phyloP scores from a whole-genome alignment of 2,329 filamentous ascomycete species.

The Fusarium brachygibbosum region DNA sequence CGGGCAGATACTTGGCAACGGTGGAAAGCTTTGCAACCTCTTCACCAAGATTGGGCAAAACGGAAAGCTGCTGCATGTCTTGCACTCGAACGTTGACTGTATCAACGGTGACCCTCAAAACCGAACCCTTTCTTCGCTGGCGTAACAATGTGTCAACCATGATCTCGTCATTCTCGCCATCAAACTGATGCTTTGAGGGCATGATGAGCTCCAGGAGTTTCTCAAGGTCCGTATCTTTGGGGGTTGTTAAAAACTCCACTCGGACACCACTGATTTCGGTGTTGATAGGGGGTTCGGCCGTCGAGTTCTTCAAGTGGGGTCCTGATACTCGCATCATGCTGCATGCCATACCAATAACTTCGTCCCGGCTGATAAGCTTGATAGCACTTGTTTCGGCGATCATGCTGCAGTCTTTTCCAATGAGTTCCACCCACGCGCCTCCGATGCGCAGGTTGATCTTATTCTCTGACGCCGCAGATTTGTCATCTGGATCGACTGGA shows the following conservation, averaged over 20 bases:
- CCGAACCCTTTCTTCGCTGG: conserved; percentile 87
- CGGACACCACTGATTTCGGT: conserved; percentile 75
- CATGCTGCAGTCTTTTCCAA: conserved; percentile 82
- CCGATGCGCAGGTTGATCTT: conserved; percentile 85
- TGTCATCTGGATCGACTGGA: conserved; percentile 63
- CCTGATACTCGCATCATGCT: conserved; percentile 81
- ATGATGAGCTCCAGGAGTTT: conserved; percentile 87
- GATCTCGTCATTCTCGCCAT: conserved; percentile 89
- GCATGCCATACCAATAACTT: conserved; percentile 79
- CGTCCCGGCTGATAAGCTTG: conserved; percentile 81
- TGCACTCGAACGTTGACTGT: conserved; percentile 73
- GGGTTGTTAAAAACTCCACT: conserved; percentile 78
- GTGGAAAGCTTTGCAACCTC: conserved; percentile 87
- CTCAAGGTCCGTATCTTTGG: conserved; percentile 84
- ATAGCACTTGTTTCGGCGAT: conserved; percentile 82
- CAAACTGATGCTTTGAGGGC: conserved; percentile 90
- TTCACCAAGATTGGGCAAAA: conserved; percentile 78
- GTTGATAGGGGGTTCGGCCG: conserved; percentile 70
- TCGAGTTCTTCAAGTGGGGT: conserved; percentile 70
- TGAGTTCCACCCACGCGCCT: conserved; percentile 80
- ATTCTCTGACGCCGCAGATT: conserved; percentile 62
- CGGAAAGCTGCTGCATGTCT: conserved; percentile 74
- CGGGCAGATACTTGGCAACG: conserved; percentile 93
- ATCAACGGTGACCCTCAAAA: conserved; percentile 78
- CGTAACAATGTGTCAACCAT: conserved; percentile 91